These are phyloP conservation scores for Chalciporus piperatus DNA, from an alignment of 768 basidiomycete species.

Conservation along the genomic window DNA sequence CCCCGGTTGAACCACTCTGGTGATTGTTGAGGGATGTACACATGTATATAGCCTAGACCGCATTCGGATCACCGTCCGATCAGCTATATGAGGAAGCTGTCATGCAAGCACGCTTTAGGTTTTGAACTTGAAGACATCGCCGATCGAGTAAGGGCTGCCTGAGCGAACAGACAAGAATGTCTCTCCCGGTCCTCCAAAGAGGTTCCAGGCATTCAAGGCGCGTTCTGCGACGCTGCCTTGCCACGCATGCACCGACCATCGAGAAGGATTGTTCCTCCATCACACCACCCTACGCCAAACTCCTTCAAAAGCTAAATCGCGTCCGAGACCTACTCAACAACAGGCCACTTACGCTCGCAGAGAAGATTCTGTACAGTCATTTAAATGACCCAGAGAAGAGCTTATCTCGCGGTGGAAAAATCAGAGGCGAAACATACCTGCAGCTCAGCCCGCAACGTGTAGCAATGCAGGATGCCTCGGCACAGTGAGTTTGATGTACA, in stretches of 20 bases:
- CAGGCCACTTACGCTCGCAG: conserved; percentile 87
- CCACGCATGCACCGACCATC: conserved; percentile 39
- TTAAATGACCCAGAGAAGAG: conserved; percentile 74
- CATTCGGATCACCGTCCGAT: too few relatives aligned
- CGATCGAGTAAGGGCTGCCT: neutral
- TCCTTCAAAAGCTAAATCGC: conserved; percentile 66
- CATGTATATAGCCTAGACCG: too few relatives aligned
- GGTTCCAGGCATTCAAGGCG: conserved; percentile 8
- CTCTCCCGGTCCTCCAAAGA: conserved; percentile 18
- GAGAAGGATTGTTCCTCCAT: conserved; percentile 68
- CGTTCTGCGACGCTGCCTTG: conserved; percentile 32
- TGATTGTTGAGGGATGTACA: conserved; percentile 32
- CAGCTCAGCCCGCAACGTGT: conserved; percentile 91
- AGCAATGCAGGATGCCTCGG: conserved; percentile 95
- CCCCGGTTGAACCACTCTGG: conserved; percentile 56
- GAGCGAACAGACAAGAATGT: conserved; percentile 15
- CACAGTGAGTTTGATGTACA: conserved; percentile 59
- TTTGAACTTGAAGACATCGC: neutral
- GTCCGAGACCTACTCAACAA: conserved; percentile 68
- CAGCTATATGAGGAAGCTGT: conserved; percentile 5
- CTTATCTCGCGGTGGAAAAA: conserved; percentile 59
- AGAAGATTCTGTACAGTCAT: conserved; percentile 97
- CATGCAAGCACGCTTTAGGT: neutral
- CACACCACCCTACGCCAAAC: conserved; percentile 76
- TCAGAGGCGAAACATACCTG: conserved; percentile 86